phyloP scores from a whole-genome alignment of 495 filamentous ascomycete species.

The Pyrenula massariospora region DNA sequence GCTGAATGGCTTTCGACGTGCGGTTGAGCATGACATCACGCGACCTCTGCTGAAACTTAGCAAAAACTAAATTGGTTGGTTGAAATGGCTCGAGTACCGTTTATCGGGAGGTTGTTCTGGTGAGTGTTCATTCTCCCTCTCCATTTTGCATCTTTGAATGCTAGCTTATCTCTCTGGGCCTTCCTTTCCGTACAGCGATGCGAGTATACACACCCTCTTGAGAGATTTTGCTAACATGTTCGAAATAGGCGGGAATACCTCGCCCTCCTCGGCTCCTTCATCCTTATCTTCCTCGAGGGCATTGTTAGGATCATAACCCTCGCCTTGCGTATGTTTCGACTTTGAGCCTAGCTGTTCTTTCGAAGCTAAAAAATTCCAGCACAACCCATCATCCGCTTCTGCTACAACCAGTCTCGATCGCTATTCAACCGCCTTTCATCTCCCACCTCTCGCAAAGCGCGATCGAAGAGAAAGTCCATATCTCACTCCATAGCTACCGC shows the following conservation, averaged over 20 bases:
- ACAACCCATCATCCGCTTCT: constrained; percentile 64
- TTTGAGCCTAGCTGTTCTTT: background rate
- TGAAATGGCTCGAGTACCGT: constrained; percentile 61
- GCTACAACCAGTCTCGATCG: constrained; percentile 68
- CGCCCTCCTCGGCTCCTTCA: constrained; percentile 69
- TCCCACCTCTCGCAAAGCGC: constrained; percentile 50
- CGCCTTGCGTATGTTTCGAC: constrained; percentile 57
- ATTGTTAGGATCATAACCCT: constrained; percentile 81
- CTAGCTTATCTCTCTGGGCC: no score
- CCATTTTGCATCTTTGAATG: background rate
- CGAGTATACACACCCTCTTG: background rate
- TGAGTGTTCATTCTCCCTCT: constrained; percentile 22
- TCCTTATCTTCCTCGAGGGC: constrained; percentile 69
- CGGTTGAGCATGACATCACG: background rate
- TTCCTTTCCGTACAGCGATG: no score
- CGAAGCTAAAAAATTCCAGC: constrained; percentile 35
- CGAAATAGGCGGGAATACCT: constrained; percentile 63
- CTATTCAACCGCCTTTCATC: constrained; percentile 72
- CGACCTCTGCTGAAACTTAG: background rate
- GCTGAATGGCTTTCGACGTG: constrained; percentile 2
- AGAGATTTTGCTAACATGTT: background rate
- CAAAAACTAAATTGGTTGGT: constrained; percentile 1
- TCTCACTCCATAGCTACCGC: constrained; percentile 49
- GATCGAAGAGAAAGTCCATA: constrained; percentile 30
- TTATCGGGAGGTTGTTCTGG: constrained; percentile 72